Conservation (phyloP, 345 rosid species). For the Corymbia maculata region DNA sequence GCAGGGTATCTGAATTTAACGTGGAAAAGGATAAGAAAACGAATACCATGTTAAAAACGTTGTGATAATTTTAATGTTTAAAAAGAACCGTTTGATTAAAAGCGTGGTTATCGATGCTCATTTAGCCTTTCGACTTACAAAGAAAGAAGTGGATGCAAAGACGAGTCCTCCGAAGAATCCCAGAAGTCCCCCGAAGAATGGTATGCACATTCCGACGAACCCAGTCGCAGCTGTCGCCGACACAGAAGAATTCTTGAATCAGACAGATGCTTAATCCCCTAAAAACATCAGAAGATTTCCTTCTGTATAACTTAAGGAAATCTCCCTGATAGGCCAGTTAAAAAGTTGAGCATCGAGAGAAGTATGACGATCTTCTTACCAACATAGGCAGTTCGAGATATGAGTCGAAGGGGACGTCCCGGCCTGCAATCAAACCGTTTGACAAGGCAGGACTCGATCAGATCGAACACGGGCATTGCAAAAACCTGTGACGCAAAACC, state of each 20-base stretch:
- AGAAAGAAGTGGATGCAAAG: slow-evolving; percentile 71
- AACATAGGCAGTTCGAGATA: slow-evolving; percentile 37
- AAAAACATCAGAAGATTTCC: neutral
- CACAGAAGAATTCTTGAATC: neutral
- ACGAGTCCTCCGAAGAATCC: slow-evolving; percentile 82
- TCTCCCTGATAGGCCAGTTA: neutral
- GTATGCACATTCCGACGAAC: slow-evolving; percentile 58
- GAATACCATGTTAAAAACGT: neutral
- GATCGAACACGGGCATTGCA: slow-evolving; percentile 72
- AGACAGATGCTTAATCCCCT: neutral
- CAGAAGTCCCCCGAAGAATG: slow-evolving; percentile 70
- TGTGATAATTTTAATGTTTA: neutral
- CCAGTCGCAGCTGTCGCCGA: slow-evolving; percentile 37
- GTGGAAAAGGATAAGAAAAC: neutral
- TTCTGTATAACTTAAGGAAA: neutral
- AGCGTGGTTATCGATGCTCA: neutral
- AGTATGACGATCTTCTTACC: slow-evolving; percentile 20
- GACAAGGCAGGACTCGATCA: slow-evolving; percentile 53
- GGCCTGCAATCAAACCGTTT: slow-evolving; percentile 39
- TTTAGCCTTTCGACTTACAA: slow-evolving; percentile 26
- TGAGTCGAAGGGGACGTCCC: slow-evolving; percentile 25
- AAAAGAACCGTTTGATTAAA: neutral
- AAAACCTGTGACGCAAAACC: slow-evolving; percentile 19
- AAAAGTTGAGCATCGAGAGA: neutral
- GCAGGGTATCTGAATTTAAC: slow-evolving; percentile 50